A percentile compares a stretch with the other conserved stretches of the same genome.
Evolutionary conservation across 177 flowering plant genomes (phyloP).

Genomic region (Vitis hybrid): DNA sequence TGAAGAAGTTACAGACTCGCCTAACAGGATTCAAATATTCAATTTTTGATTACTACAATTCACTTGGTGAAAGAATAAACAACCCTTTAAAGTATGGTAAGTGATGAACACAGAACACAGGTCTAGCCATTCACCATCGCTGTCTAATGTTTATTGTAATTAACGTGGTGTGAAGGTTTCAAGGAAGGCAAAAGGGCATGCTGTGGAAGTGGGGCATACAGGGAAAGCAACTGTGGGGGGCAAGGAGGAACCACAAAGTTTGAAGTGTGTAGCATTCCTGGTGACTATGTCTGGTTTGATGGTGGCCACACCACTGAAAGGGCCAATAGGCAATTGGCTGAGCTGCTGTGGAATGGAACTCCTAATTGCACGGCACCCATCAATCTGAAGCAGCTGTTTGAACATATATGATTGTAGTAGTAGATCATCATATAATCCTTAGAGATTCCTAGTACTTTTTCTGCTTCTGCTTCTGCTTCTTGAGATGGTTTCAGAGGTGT

Average conservation of each 20-base stretch:
- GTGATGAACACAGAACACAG: background rate
- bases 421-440: too few relatives aligned
- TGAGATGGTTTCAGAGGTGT: too few relatives aligned
- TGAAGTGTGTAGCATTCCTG: constrained; percentile 7
- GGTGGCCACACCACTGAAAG: constrained; percentile 13
- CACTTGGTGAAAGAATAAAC: constrained; percentile 6
- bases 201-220: constrained; percentile 13
- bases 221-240: constrained; percentile 11
- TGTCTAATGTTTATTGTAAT: background rate
- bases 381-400: background rate
- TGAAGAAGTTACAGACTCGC: constrained; percentile 5
- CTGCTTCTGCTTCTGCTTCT: too few relatives aligned
- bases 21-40: constrained; percentile 13
- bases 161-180: constrained; percentile 9
- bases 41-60: constrained; percentile 16
- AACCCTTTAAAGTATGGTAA: constrained; percentile 12
- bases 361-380: background rate
- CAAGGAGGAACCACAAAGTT: background rate
- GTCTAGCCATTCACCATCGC: too few relatives aligned
- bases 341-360: constrained; percentile 11
- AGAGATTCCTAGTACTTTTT: too few relatives aligned
- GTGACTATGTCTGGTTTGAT: constrained; percentile 18
- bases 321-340: constrained; percentile 6
- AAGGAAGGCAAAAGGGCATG: constrained; percentile 14
- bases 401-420: background rate